Percentiles rank a stretch among this genome's conserved stretches.
Evolutionary conservation across 148 eudicot genomes (phyloP).

Genomic region (Vaccinium darrowii): DNA sequence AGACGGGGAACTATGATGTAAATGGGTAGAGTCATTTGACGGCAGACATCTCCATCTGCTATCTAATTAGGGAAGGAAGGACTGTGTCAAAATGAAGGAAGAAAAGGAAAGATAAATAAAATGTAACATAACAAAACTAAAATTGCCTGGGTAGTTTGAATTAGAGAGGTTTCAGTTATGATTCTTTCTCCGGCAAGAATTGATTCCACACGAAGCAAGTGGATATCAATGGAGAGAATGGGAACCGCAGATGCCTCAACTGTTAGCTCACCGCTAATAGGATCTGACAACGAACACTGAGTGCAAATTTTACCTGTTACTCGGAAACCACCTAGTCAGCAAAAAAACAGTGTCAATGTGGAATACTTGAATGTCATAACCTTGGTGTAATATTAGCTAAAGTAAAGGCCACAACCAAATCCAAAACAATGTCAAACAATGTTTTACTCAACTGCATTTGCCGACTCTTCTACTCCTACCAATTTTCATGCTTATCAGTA

Average conservation of each 20-base stretch:
- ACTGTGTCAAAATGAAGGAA: background rate
- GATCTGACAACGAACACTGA: conserved; percentile 56
- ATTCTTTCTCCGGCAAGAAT: conserved; percentile 69
- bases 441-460: background rate
- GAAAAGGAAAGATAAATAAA: background rate
- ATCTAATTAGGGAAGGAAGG: conserved; percentile 35
- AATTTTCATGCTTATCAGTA: background rate
- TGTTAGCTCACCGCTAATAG: conserved; percentile 64
- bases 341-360: background rate
- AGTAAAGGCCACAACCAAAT: background rate
- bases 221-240: conserved; percentile 68
- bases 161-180: conserved; percentile 57
- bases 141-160: conserved; percentile 73
- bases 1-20: conserved; percentile 78
- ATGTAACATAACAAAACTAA: background rate
- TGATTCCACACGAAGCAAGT: conserved; percentile 73
- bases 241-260: conserved; percentile 71
- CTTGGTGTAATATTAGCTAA: background rate
- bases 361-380: background rate
- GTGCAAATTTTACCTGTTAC: conserved; percentile 63
- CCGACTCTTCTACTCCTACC: background rate
- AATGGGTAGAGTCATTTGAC: conserved; percentile 55
- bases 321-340: conserved; percentile 57
- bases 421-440: background rate
- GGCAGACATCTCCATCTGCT: conserved; percentile 85